These are phyloP conservation scores for Rhizopogon vesiculosus DNA, from an alignment of 768 basidiomycete species.

Conservation along the genomic window DNA sequence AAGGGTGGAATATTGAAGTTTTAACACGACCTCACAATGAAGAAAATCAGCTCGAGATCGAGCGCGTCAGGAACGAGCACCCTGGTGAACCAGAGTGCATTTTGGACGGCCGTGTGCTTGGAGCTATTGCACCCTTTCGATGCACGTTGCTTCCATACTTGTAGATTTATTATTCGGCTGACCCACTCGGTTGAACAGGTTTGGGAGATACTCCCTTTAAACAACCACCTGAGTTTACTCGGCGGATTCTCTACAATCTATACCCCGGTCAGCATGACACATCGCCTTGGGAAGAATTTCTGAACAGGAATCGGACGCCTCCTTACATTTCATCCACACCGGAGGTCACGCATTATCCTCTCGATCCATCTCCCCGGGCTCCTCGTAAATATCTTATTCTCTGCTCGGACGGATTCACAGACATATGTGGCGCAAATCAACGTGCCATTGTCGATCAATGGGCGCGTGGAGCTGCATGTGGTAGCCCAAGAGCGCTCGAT, in stretches of 20 bases:
- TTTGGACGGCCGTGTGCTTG: constrained; percentile 62
- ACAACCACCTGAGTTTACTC: constrained; percentile 64
- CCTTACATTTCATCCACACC: constrained; percentile 63
- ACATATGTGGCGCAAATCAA: constrained; percentile 50
- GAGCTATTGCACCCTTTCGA: constrained; percentile 73
- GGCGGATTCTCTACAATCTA: constrained; percentile 62
- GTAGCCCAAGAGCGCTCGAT: constrained; percentile 3
- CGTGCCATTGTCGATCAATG: constrained; percentile 45
- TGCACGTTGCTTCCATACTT: constrained; percentile 42
- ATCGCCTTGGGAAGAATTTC: constrained; percentile 63
- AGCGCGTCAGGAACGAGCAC: constrained; percentile 59
- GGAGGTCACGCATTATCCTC: constrained; percentile 55
- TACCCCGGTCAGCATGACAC: constrained; percentile 57
- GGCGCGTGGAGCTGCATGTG: constrained; percentile 19
- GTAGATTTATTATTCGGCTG: constrained; percentile 4
- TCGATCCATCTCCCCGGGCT: constrained; percentile 25
- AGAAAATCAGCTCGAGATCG: constrained; percentile 59
- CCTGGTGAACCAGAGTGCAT: constrained; percentile 69
- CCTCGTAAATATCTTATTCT: constrained; percentile 53
- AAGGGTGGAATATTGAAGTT: constrained; percentile 55
- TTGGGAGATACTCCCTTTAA: constrained; percentile 71
- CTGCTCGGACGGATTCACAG: constrained; percentile 64
- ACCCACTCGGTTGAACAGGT: constrained; percentile 31
- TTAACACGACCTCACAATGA: constrained; percentile 71
- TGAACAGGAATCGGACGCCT: constrained; percentile 56